Base-by-base conservation (phyloP, 768 basidiomycete species). In the Chiua virens region DNA sequence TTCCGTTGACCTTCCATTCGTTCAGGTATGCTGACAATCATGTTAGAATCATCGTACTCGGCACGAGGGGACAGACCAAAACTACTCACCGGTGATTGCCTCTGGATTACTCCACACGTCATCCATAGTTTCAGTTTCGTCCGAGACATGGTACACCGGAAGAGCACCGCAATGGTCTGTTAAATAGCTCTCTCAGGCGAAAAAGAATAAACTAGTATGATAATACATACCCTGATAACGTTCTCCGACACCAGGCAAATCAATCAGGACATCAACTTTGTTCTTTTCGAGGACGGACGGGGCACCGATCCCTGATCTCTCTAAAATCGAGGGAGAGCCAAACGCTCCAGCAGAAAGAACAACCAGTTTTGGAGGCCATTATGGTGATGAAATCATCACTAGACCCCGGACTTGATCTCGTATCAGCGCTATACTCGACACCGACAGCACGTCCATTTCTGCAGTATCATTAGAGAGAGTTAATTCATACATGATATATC, bases 311-410 rank as follows among this genome's bases (percentile, higher is more conserved):
- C 77, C 77, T 3, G 75, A 82, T 4, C 83, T 71, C 58, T 85
- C 79, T 8, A 86, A 73, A 18, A 86, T 73, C 42, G 72, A 69
- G 0, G 81, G 75, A 0, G 75, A 75, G 13, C 75, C 75, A 21
- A 77, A 67, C 0, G 75, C 45, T 2, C 77, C 75, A 1, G 71
- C 70, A 14, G 71, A 71, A 3, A 78, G 40, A 0, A 78, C 64
- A 9, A 78, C 71, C 7, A 77, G n/a, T 53, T 28, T 65, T 63
- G 8, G 56, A 58, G 4, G 73, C 76, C 14, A 42, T 62, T 5
- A 64, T 71, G 0, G 40, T 56, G 8, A 48, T 39, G 1, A 59
- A 10, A 4, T 61, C 52, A 0, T 21, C 25, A 34, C 39, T 39
- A 2, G 30, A 45, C 5, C 55, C 56, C 6, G 59, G 62, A 21